Evolutionary conservation across 2,329 filamentous ascomycete genomes (phyloP).

Genomic region (Decorospora gaudefroyi): DNA sequence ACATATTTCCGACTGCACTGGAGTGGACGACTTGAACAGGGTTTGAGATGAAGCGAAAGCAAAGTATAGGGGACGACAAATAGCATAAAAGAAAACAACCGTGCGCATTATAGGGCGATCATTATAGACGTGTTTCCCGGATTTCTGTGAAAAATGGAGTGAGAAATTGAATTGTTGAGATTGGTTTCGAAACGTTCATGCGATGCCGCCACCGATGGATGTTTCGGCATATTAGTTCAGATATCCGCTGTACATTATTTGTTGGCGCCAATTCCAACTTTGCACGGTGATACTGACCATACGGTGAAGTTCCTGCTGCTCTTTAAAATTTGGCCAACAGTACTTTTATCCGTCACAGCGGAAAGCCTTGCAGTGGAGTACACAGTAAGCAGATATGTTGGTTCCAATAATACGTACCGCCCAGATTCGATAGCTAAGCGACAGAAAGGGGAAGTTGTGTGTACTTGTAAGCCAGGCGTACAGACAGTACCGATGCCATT

Average conservation of each 20-base stretch:
- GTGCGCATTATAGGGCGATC: background rate
- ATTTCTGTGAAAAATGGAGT: background rate
- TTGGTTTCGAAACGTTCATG: constrained; percentile 18
- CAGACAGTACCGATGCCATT: constrained; percentile 4
- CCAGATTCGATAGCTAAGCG: constrained; percentile 9
- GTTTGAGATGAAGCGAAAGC: background rate
- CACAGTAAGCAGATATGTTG: constrained; percentile 1
- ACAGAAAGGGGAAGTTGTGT: constrained; percentile 7
- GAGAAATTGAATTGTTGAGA: constrained; percentile 3
- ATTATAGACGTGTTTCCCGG: no score
- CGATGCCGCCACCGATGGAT: background rate
- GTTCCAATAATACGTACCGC: no score
- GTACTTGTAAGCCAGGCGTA: background rate
- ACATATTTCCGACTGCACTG: no score
- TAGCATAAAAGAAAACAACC: constrained; percentile 9
- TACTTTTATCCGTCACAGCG: background rate
- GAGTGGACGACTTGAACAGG: no score
- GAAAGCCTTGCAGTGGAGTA: constrained; percentile 6
- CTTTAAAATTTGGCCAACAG: background rate
- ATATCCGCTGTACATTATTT: no score
- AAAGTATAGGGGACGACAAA: constrained; percentile 2
- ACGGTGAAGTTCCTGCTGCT: background rate
- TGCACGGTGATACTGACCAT: background rate
- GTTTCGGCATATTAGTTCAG: constrained; percentile 5
- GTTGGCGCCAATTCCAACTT: no score